Percentiles rank a stretch among this genome's conserved stretches.
Conservation (phyloP, 2,329 filamentous ascomycete species). For the Stachybotrys chlorohalonatus region DNA sequence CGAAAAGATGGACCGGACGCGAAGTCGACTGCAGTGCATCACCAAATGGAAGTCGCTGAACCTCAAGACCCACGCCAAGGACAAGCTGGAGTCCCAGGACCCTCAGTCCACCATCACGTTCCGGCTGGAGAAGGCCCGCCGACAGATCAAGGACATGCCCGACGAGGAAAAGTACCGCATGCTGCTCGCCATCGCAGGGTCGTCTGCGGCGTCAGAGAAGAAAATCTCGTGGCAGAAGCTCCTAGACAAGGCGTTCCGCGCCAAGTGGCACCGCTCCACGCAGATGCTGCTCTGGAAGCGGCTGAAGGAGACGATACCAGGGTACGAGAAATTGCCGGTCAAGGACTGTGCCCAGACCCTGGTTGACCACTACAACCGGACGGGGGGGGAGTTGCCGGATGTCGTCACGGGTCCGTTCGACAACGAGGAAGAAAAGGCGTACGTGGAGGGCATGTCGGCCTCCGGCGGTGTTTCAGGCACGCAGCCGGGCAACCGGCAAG, state of each 20-base stretch:
- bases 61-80: constrained; percentile 21
- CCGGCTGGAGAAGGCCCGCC: constrained; percentile 31
- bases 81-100: constrained; percentile 20
- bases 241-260: constrained; percentile 28
- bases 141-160: constrained; percentile 31
- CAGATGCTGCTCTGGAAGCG: constrained; percentile 31
- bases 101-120: constrained; percentile 28
- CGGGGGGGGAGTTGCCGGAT: constrained; percentile 20
- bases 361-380: constrained; percentile 22
- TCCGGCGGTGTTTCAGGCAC: constrained; percentile 2
- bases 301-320: constrained; percentile 23
- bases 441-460: constrained; percentile 13
- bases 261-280: constrained; percentile 26
- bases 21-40: constrained; percentile 59
- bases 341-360: constrained; percentile 26
- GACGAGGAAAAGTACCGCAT: constrained; percentile 35
- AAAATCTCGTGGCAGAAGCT: constrained; percentile 42
- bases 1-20: constrained; percentile 48
- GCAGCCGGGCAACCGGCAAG: background rate
- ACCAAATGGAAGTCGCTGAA: constrained; percentile 53
- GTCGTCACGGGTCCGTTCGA: constrained; percentile 19
- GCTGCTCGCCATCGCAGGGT: constrained; percentile 32
- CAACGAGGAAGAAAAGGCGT: constrained; percentile 22
- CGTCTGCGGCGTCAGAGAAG: constrained; percentile 27
- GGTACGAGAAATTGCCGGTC: constrained; percentile 18